These are phyloP conservation scores for Curvularia spicifera DNA, from an alignment of 2,329 filamentous ascomycete species.

Conservation along the genomic window DNA sequence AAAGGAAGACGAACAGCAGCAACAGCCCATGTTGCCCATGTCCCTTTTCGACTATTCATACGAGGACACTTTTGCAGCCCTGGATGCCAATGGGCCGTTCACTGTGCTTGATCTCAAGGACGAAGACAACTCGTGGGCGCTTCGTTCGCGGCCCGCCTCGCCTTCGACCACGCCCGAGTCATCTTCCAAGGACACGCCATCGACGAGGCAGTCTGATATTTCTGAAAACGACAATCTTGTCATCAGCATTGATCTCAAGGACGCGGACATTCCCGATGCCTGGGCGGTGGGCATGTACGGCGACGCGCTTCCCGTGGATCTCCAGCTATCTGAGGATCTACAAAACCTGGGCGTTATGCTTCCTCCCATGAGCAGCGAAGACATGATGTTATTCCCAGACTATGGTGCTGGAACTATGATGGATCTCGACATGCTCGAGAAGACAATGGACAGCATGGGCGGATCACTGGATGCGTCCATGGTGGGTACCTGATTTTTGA, in stretches of 20 bases:
- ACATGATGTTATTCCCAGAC: constrained; percentile 44
- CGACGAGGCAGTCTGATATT: constrained; percentile 52
- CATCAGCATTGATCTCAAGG: constrained; percentile 49
- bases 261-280: constrained; percentile 43
- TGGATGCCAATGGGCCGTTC: constrained; percentile 42
- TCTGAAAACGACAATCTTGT: constrained; percentile 51
- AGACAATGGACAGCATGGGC: constrained; percentile 42
- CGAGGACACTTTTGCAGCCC: constrained; percentile 42
- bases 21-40: constrained; percentile 34
- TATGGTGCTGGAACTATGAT: constrained; percentile 37
- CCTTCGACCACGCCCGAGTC: constrained; percentile 46
- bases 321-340: constrained; percentile 42
- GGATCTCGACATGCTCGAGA: constrained; percentile 45
- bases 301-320: constrained; percentile 39
- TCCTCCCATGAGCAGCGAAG: constrained; percentile 44
- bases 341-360: constrained; percentile 40
- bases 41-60: constrained; percentile 43
- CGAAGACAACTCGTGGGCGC: constrained; percentile 43
- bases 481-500: constrained; percentile 11
- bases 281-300: constrained; percentile 39
- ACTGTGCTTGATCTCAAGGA: constrained; percentile 46
- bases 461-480: constrained; percentile 27
- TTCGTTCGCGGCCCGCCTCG: constrained; percentile 42
- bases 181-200: constrained; percentile 47
- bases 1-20: constrained; percentile 29